phyloP scores from a whole-genome alignment of 1,139 yeast species.

The Groenewaldozyma auringiensis region DNA sequence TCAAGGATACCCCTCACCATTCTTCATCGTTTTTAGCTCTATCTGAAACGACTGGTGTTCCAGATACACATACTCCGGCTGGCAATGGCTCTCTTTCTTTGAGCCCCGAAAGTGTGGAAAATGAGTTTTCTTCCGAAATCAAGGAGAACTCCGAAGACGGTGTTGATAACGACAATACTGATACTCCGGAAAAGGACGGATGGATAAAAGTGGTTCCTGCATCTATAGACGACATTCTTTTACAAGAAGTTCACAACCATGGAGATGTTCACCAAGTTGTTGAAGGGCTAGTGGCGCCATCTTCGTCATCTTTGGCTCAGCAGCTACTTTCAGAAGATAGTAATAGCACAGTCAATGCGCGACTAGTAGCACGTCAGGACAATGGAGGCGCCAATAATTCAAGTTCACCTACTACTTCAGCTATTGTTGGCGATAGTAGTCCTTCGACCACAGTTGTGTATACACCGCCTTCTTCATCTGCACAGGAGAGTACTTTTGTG shows the following conservation, averaged over 20 bases:
- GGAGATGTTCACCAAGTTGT: neutral
- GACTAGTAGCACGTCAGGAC: neutral
- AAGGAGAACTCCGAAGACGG: too few species aligned
- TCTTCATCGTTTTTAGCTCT: too few species aligned
- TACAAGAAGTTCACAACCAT: neutral
- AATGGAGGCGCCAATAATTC: neutral
- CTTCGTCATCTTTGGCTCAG: conserved; percentile 6
- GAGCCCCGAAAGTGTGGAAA: too few species aligned
- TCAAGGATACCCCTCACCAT: too few species aligned
- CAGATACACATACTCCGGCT: too few species aligned
- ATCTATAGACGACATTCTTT: neutral
- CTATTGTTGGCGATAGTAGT: neutral
- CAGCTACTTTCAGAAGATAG: neutral
- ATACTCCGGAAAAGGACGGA: neutral
- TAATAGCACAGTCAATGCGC: neutral
- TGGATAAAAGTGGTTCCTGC: neutral
- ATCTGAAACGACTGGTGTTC: too few species aligned
- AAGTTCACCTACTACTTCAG: neutral
- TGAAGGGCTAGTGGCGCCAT: neutral
- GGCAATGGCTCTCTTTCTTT: too few species aligned
- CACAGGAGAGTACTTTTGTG: neutral
- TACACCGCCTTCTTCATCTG: neutral
- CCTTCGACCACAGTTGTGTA: neutral
- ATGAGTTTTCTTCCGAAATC: too few species aligned
- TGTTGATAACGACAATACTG: too few species aligned